A percentile compares a stretch with the other conserved stretches of the same genome.
Evolutionary conservation across 2,329 filamentous ascomycete species (phyloP).

Genomic region (Xylaria sp.): DNA sequence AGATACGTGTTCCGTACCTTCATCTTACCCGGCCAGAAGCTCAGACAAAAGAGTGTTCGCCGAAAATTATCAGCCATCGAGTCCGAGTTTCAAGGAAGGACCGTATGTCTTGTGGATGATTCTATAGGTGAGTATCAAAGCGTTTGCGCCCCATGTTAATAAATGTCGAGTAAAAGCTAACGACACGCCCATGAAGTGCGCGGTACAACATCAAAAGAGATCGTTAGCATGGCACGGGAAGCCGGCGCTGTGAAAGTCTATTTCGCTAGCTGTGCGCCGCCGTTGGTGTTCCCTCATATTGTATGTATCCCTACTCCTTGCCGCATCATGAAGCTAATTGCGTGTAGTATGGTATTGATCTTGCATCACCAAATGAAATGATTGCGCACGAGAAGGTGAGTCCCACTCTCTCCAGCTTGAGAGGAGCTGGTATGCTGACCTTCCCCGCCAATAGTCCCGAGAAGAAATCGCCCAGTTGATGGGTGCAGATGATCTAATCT

Average conservation of each 20-base stretch:
- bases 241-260: conserved; percentile 82
- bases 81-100: conserved; percentile 80
- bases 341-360: conserved; percentile 60
- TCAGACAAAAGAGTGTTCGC: conserved; percentile 83
- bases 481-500: conserved; percentile 77
- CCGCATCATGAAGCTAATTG: conserved; percentile 2
- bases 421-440: background rate
- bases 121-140: conserved; percentile 58
- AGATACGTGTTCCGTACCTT: conserved; percentile 62
- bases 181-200: conserved; percentile 57
- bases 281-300: conserved; percentile 85
- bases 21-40: conserved; percentile 74
- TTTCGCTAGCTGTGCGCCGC: conserved; percentile 81
- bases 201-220: conserved; percentile 81
- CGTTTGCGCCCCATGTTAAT: background rate
- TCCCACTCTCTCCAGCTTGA: conserved; percentile 45
- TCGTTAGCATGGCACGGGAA: conserved; percentile 83
- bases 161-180: conserved; percentile 4
- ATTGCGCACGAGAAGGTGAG: conserved; percentile 70
- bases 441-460: conserved; percentile 22
- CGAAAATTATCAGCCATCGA: conserved; percentile 89
- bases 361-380: conserved; percentile 73
- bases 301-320: conserved; percentile 54
- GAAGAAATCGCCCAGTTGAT: conserved; percentile 55
- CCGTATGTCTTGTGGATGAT: conserved; percentile 86